These are phyloP conservation scores for Pseudogymnoascus destructans DNA, from an alignment of 2,329 filamentous ascomycete species.

Conservation along the genomic window DNA sequence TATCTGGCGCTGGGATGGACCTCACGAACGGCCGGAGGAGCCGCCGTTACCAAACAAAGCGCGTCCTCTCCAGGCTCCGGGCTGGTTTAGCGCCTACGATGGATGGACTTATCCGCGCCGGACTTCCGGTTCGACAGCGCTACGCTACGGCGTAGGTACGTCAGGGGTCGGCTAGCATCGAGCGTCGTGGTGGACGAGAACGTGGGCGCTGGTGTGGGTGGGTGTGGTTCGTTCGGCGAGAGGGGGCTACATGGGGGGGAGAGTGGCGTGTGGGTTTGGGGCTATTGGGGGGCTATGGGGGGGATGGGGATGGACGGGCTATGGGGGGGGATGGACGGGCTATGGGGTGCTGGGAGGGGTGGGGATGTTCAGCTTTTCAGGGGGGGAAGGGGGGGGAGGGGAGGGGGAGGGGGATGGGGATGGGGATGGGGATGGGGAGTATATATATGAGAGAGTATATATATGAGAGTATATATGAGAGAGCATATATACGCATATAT, in stretches of 20 bases:
- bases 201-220: neutral
- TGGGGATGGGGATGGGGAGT: neutral
- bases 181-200: neutral
- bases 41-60: no score
- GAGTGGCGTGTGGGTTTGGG: neutral
- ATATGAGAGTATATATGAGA: neutral
- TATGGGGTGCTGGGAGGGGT: neutral
- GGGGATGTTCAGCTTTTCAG: neutral
- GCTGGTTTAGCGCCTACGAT: neutral
- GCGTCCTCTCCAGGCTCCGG: neutral
- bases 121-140: neutral
- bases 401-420: neutral
- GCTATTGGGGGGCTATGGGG: neutral
- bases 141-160: no score
- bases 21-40: no score
- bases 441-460: no score
- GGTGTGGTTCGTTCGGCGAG: no score
- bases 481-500: neutral
- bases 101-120: neutral
- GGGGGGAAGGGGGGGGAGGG: neutral
- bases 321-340: neutral
- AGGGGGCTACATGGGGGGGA: neutral
- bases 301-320: neutral
- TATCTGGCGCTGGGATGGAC: no score
- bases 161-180: no score